phyloP scores from a whole-genome alignment of 1,284 basidiomycete genomes.

The Filobasidium uniguttulatum region DNA sequence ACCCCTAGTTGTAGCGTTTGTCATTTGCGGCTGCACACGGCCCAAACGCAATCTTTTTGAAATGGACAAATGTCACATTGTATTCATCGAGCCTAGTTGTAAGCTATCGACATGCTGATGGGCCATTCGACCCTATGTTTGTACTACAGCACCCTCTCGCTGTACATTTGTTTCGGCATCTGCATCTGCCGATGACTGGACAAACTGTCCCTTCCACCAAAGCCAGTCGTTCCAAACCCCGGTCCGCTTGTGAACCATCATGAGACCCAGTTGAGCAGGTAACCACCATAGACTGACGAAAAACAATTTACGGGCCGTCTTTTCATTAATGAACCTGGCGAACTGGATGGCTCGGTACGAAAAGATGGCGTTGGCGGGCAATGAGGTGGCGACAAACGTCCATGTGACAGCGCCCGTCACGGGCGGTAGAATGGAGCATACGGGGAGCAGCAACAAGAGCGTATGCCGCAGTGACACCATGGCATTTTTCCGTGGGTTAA shows the following conservation, averaged over 20 bases:
- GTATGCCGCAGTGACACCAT: constrained; percentile 76
- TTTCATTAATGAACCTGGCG: constrained; percentile 53
- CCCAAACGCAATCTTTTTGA: too few relatives aligned
- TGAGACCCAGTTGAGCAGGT: constrained; percentile 75
- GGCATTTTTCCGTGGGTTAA: constrained; percentile 67
- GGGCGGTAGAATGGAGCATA: constrained; percentile 69
- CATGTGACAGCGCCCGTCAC: constrained; percentile 76
- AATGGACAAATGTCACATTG: too few relatives aligned
- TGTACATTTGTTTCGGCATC: neutral
- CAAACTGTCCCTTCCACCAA: constrained; percentile 5
- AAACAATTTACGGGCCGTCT: constrained; percentile 63
- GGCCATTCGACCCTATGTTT: too few relatives aligned
- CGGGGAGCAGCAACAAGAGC: constrained; percentile 58
- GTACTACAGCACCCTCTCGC: neutral
- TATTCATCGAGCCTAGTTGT: too few relatives aligned
- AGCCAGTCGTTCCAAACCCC: constrained; percentile 46
- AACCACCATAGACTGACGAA: constrained; percentile 82
- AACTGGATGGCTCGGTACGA: constrained; percentile 59
- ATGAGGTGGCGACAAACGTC: constrained; percentile 64
- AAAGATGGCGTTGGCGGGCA: constrained; percentile 63
- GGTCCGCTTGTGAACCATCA: constrained; percentile 86
- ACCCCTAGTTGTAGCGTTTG: constrained; percentile 4
- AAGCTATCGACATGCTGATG: too few relatives aligned
- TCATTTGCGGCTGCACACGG: too few relatives aligned
- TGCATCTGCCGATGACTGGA: neutral